Evolutionary conservation across 345 rosid genomes (phyloP), one percentile per base, ranked within the genome.

Genomic region (Populus nigra): DNA sequence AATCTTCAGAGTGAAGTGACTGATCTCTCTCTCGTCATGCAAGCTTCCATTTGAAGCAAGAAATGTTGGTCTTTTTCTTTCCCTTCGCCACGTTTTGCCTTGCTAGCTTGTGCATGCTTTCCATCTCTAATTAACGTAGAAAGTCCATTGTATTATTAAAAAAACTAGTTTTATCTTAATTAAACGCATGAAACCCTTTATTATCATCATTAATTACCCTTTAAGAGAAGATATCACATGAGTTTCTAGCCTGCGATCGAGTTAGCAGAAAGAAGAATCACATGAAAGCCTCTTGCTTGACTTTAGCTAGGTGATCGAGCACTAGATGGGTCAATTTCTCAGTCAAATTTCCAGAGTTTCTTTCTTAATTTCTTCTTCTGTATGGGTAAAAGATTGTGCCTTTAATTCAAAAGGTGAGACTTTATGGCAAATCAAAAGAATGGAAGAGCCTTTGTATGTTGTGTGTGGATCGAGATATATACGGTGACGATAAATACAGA

Each of bases 41-140:
- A 74, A 65, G 76, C 88, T 86, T 86, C 75, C 65, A 23, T 75
- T 80, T 77, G 84, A 89, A 85, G 92, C 85, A 84, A 87, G 86
- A 85, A 87, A 89, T 87, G 89, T 87, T 87, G 87, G 89, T 73
- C 79, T 33, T 57, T 38, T 27, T 13, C 55, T 18, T 31, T 41
- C 43, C 13, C 38, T 36, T 33, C 25, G 8, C 7, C 17, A n/a
- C 70, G 27, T 35, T n/a, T 8, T 36, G 25, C 22, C 7, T 43
- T 71, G 31, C n/a, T n/a, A n/a, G n/a, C 71, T 77, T 39, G 65
- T 20, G 55, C 59, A 67, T 69, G 68, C 69, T 63, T 70, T 61
- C 29, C 63, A 41, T 33, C n/a, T 18, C 50, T 3, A n/a, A n/a
- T n/a, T n/a, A 8, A 1, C 25, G 16, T 17, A 31, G 49, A 35